phyloP scores from a whole-genome alignment of 495 filamentous ascomycete species.

The Pyrenula massariospora region DNA sequence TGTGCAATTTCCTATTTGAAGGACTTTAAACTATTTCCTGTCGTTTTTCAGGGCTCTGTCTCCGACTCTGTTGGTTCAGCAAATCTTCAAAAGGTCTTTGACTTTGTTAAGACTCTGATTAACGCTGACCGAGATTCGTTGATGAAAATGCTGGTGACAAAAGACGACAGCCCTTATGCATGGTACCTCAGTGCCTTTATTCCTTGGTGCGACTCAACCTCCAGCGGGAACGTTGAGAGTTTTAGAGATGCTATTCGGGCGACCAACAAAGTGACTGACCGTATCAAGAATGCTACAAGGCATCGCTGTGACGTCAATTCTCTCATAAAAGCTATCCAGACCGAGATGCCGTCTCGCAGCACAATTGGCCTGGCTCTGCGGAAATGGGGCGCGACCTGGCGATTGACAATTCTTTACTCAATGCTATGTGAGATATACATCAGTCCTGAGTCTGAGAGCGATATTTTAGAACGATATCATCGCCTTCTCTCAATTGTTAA shows the following conservation, averaged over 20 bases:
- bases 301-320: slow-evolving; percentile 34
- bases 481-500: slow-evolving; percentile 31
- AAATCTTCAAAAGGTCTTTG: slow-evolving; percentile 37
- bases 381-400: slow-evolving; percentile 68
- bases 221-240: not conserved
- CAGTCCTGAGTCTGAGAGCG: slow-evolving; percentile 7
- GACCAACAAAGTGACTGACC: slow-evolving; percentile 8
- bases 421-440: slow-evolving; percentile 49
- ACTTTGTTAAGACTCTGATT: slow-evolving; percentile 21
- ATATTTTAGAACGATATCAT: slow-evolving; percentile 29
- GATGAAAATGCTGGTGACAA: not conserved
- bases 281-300: slow-evolving; percentile 13
- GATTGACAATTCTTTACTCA: slow-evolving; percentile 57
- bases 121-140: not conserved
- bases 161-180: not conserved
- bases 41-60: slow-evolving; percentile 50
- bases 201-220: not conserved
- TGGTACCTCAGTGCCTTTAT: not conserved
- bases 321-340: slow-evolving; percentile 29
- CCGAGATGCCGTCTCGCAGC: slow-evolving; percentile 30
- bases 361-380: slow-evolving; percentile 69
- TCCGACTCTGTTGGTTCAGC: slow-evolving; percentile 12
- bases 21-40: slow-evolving; percentile 60
- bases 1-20: slow-evolving; percentile 61
- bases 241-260: not conserved